Conservation (phyloP, 2,329 filamentous ascomycete genomes). For the Lachnellula hyalina region DNA sequence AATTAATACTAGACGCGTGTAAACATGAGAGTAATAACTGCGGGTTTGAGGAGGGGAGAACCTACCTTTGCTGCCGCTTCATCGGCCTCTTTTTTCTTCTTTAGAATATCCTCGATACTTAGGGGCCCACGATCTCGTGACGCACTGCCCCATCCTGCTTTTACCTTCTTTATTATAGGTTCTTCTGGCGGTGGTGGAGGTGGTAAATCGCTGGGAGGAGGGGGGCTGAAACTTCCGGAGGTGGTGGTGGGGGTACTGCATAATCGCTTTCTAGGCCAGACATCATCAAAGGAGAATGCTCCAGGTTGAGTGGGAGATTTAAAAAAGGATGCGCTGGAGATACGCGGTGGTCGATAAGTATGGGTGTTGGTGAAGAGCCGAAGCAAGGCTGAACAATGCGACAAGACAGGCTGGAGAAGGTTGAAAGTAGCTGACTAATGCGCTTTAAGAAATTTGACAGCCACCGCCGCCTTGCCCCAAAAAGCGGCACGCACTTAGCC, state of each 20-base stretch:
- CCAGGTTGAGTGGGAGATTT: neutral
- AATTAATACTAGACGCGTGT: slow-evolving; percentile 24
- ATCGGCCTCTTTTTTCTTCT: slow-evolving; percentile 81
- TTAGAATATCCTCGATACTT: slow-evolving; percentile 79
- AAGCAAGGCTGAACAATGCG: slow-evolving; percentile 6
- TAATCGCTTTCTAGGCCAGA: neutral
- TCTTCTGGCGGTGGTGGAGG: slow-evolving; percentile 42
- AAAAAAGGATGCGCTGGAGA: no score
- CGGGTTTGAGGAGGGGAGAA: slow-evolving; percentile 1
- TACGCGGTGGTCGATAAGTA: no score
- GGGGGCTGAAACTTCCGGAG: slow-evolving; percentile 26
- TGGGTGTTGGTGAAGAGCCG: neutral
- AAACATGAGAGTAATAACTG: slow-evolving; percentile 25
- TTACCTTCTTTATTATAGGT: slow-evolving; percentile 39
- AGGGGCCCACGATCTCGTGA: slow-evolving; percentile 46
- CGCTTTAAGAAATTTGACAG: no score
- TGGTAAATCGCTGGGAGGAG: slow-evolving; percentile 26
- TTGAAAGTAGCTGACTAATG: no score
- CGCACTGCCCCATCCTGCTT: slow-evolving; percentile 44
- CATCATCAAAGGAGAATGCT: neutral
- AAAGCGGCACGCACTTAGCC: neutral
- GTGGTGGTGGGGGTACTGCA: slow-evolving; percentile 29
- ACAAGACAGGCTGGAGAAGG: neutral
- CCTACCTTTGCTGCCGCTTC: slow-evolving; percentile 71
- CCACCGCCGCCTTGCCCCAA: neutral